Percentiles rank a stretch among this genome's conserved stretches.
Evolutionary conservation across 257 asterid species (phyloP).

Genomic region (Capsicum pubescens): DNA sequence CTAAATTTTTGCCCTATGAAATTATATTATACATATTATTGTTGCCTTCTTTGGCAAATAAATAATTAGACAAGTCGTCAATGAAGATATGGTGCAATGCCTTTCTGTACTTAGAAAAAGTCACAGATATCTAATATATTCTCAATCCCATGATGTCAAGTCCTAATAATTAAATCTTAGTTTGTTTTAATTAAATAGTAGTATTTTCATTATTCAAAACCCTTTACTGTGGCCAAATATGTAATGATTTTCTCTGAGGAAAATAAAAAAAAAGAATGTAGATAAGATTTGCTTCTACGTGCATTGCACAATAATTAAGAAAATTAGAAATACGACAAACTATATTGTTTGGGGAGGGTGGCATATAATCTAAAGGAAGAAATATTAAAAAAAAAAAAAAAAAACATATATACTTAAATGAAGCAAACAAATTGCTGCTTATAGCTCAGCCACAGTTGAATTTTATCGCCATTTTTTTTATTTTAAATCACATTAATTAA

Average conservation of each 20-base stretch:
- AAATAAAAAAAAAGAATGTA: constrained; percentile 5
- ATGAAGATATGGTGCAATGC: constrained; percentile 14
- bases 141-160: constrained; percentile 11
- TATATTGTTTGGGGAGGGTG: not conserved
- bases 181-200: not conserved
- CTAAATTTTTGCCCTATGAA: too few relatives aligned
- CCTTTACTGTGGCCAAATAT: not conserved
- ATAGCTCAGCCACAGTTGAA: too few relatives aligned
- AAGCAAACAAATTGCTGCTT: too few relatives aligned
- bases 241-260: not conserved
- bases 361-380: not conserved
- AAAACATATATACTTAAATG: too few relatives aligned
- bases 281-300: constrained; percentile 3
- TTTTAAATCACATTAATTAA: too few relatives aligned
- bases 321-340: not conserved
- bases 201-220: not conserved
- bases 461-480: too few relatives aligned
- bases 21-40: too few relatives aligned
- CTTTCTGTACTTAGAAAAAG: not conserved
- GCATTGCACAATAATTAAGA: not conserved
- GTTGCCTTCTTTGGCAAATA: not conserved
- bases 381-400: too few relatives aligned
- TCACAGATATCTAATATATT: not conserved
- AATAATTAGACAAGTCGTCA: not conserved
- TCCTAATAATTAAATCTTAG: not conserved